Evolutionary conservation across 2,329 filamentous ascomycete species (phyloP), one percentile per base, ranked within the genome.

Genomic region (Phialemoniopsis sp.): DNA sequence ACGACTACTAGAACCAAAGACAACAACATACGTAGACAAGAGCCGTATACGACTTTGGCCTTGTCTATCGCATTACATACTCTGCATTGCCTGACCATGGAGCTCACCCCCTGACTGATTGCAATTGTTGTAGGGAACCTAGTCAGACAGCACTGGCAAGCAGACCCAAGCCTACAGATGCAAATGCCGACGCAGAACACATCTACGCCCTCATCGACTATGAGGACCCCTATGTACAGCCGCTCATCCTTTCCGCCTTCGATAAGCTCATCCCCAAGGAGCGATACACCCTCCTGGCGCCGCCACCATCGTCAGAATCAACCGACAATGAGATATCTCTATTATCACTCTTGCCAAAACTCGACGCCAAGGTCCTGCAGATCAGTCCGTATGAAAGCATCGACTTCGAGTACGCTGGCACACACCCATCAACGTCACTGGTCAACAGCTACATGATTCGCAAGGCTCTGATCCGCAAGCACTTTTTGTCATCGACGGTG

Each of bases 391-490:
- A 98, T 64, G 93, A 98, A 62, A 72, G 78, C 32, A 78, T 97
- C 43, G 87, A 95, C 57, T 97, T 95, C 59, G 82, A 87, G 39
- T 80, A 85, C 52, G 76, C 86, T 14, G 70, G 85, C 41, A 26
- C 21, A 10, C 71, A 88, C 49, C 64, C 85, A 0, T 57, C 63
- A 1, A 80, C 78, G 0, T 79, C 76, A 10, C 70, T 95, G 2
- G 73, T 87, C 50, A 97, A 96, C 63, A 87, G 88, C 55, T 97
- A 96, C 63, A 78, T 96, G 56, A 94, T 97, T 58, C 86, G 93
- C 54, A 97, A 97, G 69, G 93, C 93, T 0, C 72, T 98, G 15
- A 97, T 97, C 52, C 80, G 93, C 43, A 98, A 98, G 63, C 93
- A 98, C 60, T 97, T 93, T 58, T 76, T 98, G 4, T 84, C 85